Base-by-base conservation (phyloP, 495 filamentous ascomycete genomes). In the Platismatia glauca region DNA sequence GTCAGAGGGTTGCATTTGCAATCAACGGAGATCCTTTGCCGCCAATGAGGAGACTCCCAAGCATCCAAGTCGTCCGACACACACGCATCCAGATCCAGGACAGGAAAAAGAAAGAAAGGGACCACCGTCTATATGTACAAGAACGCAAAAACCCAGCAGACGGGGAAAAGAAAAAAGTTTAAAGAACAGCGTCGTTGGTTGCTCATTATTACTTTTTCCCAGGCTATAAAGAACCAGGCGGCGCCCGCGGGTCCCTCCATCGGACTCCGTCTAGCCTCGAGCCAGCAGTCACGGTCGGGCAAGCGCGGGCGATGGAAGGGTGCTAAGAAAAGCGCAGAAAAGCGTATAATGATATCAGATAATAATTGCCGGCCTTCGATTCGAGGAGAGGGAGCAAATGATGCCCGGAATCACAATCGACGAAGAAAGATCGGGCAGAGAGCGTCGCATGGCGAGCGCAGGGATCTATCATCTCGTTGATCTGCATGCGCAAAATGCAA, bases 381-480 rank as follows among this genome's bases (percentile, higher is more conserved):
- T 50, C 22, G 34, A 6, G 13, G 8, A 56, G 34, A 35, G n/a
- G 22, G 22, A 22, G 18, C 16, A 22, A 22, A 20, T n/a, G 7
- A n/a, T 20, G 16, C 15, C 4, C 5, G 5, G 37, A 38, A 38
- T 55, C n/a, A 56, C 33, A 62, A 53, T 18, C 7, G 37, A 43
- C 52, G 55, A 44, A 34, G 39, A 38, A 37, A 53, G 33, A 50
- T 57, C 60, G 31, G 46, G 38, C 53, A 57, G 57, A 57, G 57
- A 46, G 38, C 20, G 52, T 62, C 60, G 60, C 60, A 57, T 62
- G 60, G 55, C 50, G 33, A 33, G 27, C 15, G 50, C 50, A 53
- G 29, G 50, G 50, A 53, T 53, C 48, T 52, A 29, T 6, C 13
- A 53, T 53, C 29, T 31, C 5, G 27, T 13, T 29, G 18, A 5